Percentiles rank a stretch among this genome's conserved stretches.
Conservation (phyloP, 2,329 filamentous ascomycete species). For the Aspergillus texensis region DNA sequence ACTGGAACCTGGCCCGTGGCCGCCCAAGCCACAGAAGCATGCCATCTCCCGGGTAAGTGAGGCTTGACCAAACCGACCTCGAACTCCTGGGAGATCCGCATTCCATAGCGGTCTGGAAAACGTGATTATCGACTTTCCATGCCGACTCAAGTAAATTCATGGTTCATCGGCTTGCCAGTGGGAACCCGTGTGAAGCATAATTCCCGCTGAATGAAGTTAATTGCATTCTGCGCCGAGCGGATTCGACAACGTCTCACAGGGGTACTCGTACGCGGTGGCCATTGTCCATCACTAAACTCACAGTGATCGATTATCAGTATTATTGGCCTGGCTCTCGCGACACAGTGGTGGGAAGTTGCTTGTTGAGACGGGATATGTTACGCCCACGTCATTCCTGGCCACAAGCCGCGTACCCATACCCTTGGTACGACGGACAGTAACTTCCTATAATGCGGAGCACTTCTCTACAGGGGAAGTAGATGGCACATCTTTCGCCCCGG, state of each 20-base stretch:
- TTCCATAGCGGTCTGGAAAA: conserved; percentile 1
- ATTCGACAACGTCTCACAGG: not conserved
- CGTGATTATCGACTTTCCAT: not conserved
- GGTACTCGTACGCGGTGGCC: not conserved
- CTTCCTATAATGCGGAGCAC: not conserved
- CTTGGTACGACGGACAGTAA: not conserved
- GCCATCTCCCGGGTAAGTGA: not conserved
- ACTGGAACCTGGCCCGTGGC: not conserved
- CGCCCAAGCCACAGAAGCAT: conserved; percentile 2
- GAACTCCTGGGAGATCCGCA: not conserved
- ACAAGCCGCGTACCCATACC: not conserved
- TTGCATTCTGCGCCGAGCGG: not conserved
- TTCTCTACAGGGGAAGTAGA: not conserved
- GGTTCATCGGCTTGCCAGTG: not conserved
- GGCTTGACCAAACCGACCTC: not conserved
- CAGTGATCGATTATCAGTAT: not conserved
- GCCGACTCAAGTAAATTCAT: not conserved
- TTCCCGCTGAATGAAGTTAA: not conserved
- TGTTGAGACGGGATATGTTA: conserved; percentile 1
- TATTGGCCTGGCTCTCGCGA: not conserved
- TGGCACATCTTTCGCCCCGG: not conserved
- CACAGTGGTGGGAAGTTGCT: not conserved
- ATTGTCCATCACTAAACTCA: not conserved
- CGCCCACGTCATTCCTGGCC: conserved; percentile 6
- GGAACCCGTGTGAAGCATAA: not conserved